Evolutionary conservation across 768 basidiomycete genomes (phyloP).

Genomic region (Collybia sordida): DNA sequence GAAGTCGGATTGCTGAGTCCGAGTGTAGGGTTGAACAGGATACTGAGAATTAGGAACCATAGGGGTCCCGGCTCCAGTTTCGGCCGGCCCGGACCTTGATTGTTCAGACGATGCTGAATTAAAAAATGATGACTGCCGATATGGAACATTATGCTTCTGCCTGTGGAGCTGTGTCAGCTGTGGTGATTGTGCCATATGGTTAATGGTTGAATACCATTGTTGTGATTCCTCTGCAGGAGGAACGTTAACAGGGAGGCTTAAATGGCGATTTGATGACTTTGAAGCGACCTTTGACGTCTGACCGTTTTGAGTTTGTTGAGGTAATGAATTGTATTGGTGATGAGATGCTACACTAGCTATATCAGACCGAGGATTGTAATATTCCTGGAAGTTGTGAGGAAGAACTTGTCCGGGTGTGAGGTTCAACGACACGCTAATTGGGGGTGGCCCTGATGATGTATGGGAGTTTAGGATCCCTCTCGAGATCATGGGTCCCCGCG

Average conservation of each 20-base stretch:
- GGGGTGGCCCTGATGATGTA: slow-evolving; percentile 19
- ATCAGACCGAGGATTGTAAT: slow-evolving; percentile 4
- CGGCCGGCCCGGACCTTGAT: slow-evolving; percentile 3
- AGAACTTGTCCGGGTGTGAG: slow-evolving; percentile 58
- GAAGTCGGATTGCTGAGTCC: slow-evolving; percentile 1
- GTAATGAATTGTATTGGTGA: no score
- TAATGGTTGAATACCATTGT: no score
- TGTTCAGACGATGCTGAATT: background rate
- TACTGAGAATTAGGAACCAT: background rate
- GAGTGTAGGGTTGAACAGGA: slow-evolving; percentile 8
- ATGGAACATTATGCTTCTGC: no score
- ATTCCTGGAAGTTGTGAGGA: slow-evolving; percentile 34
- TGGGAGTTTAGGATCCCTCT: slow-evolving; percentile 4
- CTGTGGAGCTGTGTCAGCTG: no score
- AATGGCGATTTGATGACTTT: no score
- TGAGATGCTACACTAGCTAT: no score
- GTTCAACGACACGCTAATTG: slow-evolving; percentile 44
- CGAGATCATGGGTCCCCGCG: background rate
- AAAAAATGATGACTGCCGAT: background rate
- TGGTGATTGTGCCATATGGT: no score
- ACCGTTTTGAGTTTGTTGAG: no score
- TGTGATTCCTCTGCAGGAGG: no score
- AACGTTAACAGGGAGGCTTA: no score
- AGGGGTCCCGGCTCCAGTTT: background rate
- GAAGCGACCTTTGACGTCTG: no score